Base-by-base conservation (phyloP, 2,329 filamentous ascomycete species). In the Tolypocladium pustulatum region DNA sequence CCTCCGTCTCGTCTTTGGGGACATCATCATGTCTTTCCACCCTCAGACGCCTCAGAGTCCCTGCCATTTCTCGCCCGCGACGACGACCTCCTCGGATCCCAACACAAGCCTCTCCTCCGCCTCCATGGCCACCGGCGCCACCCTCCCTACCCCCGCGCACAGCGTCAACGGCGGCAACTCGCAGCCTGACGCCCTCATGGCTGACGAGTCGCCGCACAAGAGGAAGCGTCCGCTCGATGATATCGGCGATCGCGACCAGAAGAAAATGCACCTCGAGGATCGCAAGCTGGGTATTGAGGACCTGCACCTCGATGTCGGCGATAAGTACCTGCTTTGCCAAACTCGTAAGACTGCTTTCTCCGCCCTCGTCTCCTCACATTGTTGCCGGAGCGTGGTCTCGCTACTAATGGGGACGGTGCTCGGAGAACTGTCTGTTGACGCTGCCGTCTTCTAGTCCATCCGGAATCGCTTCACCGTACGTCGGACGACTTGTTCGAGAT, bases 1-100 rank as follows among this genome's bases (percentile, higher is more conserved):
- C n/a, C 4, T 3, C 22, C 41, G 41, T 25, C 62, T 27, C 32
- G 46, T 51, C 30, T 27, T 10, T n/a, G 13, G 8, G 27, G 49
- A 12, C 49, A 32, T 37, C 75, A 81, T 72, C 72, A 86, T 86
- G 83, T 84, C 82, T 75, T 85, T 82, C 78, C 83, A 86, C 71
- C 84, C 84, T 66, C 83, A 83, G 68, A 87, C 84, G 66, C 84
- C 84, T 70, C 83, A 86, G 77, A 87, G 84, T 71, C 84, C 84
- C 69, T 85, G 82, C 69, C 81, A 84, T 70, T 76, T 79, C 68
- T 84, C 81, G 64, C 80, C 81, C 63, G 79, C 75, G 20, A 36
- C 75, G 20, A 36, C 32, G 66, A 80, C 77, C 64, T 77, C 76
- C 61, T 79, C 76, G 69, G 81, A 82, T 66, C 74, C 73, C 64